These are phyloP conservation scores for Blastomyces emzantsi DNA, from an alignment of 2,329 filamentous ascomycete species.

Conservation along the genomic window DNA sequence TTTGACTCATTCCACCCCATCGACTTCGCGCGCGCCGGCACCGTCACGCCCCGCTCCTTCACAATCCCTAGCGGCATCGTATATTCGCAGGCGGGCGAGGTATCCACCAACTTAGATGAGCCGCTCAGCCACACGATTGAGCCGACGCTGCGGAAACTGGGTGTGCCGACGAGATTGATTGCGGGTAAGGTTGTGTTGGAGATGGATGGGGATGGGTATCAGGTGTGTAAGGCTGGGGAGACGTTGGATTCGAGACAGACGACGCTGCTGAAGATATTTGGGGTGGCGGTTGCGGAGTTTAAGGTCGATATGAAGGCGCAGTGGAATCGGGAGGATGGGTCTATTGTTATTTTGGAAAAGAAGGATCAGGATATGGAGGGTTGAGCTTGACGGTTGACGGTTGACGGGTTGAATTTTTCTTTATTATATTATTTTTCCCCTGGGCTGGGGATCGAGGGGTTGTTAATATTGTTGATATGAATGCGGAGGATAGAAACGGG, in stretches of 20 bases:
- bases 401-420: background rate
- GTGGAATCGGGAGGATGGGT: conserved; percentile 33
- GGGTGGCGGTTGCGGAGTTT: conserved; percentile 85
- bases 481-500: background rate
- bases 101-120: conserved; percentile 71
- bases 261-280: conserved; percentile 85
- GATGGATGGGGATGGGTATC: conserved; percentile 48
- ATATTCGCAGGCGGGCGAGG: conserved; percentile 67
- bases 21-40: conserved; percentile 88
- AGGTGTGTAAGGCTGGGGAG: conserved; percentile 77
- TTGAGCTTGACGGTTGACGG: conserved; percentile 23
- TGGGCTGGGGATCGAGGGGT: background rate
- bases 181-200: conserved; percentile 80
- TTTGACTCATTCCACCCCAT: conserved; percentile 63
- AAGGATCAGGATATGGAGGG: conserved; percentile 33
- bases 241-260: conserved; percentile 85
- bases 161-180: conserved; percentile 79
- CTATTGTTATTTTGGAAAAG: conserved; percentile 35
- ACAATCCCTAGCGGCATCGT: conserved; percentile 75
- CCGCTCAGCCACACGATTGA: conserved; percentile 81
- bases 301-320: conserved; percentile 68
- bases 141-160: conserved; percentile 79
- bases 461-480: background rate
- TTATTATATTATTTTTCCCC: background rate
- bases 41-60: conserved; percentile 63